Percentiles rank a stretch among this genome's conserved stretches.
Evolutionary conservation across 208 protist species (phyloP).

Genomic region (Trypanosoma vivax): DNA sequence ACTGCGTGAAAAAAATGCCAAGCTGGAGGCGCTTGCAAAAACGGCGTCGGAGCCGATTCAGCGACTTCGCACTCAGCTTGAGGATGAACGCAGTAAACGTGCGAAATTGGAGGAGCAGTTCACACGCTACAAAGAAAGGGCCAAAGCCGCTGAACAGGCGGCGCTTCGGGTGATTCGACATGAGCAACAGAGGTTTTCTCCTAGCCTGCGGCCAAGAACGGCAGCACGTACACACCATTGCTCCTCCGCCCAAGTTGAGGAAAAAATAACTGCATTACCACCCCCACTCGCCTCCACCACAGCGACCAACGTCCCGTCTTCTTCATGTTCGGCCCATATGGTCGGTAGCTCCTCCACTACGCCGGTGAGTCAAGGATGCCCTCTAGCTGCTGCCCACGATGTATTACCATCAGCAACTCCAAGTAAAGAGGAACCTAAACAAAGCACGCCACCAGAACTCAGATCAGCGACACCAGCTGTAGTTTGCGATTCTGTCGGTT

Average conservation of each 20-base stretch:
- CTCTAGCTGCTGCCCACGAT: too few relatives aligned
- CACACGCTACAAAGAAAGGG: constrained; percentile 44
- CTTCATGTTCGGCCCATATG: too few relatives aligned
- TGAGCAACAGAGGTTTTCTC: constrained; percentile 57
- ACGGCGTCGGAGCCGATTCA: constrained; percentile 57
- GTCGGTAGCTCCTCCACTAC: too few relatives aligned
- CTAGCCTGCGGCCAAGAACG: too few relatives aligned
- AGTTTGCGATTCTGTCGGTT: constrained; percentile 37
- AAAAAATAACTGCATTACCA: neutral
- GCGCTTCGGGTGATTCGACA: constrained; percentile 61
- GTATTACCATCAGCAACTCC: too few relatives aligned
- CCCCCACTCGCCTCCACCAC: too few relatives aligned
- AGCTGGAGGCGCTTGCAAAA: constrained; percentile 62
- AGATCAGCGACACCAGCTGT: neutral
- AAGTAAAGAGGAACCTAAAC: too few relatives aligned
- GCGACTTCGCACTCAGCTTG: constrained; percentile 71
- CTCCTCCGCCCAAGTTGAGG: neutral
- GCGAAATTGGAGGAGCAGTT: constrained; percentile 73
- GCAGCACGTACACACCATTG: constrained; percentile 4
- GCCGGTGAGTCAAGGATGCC: too few relatives aligned
- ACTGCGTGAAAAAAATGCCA: constrained; percentile 69
- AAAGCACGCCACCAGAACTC: constrained; percentile 2
- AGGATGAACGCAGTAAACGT: constrained; percentile 72
- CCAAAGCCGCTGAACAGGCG: constrained; percentile 80
- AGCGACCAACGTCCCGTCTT: too few relatives aligned